Percentiles rank a stretch among this genome's conserved stretches.
Conservation (phyloP, 1,284 basidiomycete species). For the Crepidotus sp. region DNA sequence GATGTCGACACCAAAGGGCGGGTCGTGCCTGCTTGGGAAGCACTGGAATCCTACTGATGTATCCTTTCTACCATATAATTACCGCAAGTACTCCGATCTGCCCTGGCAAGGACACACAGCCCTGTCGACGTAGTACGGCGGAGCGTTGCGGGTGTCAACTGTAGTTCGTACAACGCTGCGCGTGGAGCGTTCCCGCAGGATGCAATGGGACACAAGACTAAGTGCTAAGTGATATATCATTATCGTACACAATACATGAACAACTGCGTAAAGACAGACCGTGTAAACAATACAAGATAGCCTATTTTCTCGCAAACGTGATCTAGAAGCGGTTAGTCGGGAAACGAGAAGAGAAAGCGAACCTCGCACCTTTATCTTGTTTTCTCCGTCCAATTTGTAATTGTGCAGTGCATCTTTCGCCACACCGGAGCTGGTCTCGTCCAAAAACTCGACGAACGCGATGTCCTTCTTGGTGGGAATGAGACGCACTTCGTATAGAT, state of each 20-base stretch:
- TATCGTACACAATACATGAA: conserved; percentile 12
- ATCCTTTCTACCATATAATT: not conserved
- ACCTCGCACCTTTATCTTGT: conserved; percentile 81
- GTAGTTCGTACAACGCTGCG: not conserved
- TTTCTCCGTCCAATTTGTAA: conserved; percentile 91
- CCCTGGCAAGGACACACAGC: not conserved
- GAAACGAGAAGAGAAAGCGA: not conserved
- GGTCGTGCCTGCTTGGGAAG: conserved; percentile 46
- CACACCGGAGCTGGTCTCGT: conserved; percentile 81
- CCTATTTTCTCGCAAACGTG: conserved; percentile 35
- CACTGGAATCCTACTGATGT: conserved; percentile 32
- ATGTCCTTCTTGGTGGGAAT: conserved; percentile 94
- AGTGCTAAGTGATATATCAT: conserved; percentile 9
- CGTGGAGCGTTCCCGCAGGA: not conserved
- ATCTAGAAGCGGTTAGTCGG: conserved; percentile 23
- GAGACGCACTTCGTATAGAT: conserved; percentile 90
- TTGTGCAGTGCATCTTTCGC: conserved; percentile 95
- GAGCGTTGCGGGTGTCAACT: no score
- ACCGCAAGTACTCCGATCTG: not conserved
- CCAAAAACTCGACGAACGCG: conserved; percentile 91
- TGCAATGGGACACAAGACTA: conserved; percentile 1
- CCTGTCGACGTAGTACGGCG: no score
- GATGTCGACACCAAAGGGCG: conserved; percentile 49
- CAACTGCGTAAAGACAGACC: conserved; percentile 9
- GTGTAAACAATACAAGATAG: conserved; percentile 1